Percentiles rank a stretch among this genome's conserved stretches.
These are phyloP conservation scores for Mortierella sp. DNA, from an alignment of 371 early-diverging fungal species.

Conservation along the genomic window DNA sequence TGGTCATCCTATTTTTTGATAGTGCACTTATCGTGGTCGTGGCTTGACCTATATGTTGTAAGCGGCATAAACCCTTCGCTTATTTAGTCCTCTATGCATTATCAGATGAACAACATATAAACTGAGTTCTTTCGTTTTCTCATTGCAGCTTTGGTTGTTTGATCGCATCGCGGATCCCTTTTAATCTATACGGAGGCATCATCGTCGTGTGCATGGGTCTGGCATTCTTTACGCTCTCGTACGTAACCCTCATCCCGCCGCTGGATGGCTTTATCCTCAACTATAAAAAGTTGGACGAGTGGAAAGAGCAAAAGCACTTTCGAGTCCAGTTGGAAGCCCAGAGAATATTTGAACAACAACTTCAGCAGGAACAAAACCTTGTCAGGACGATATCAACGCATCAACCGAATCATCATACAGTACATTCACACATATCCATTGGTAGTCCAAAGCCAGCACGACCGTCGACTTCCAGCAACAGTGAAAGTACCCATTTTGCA, in stretches of 20 bases:
- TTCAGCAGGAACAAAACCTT: conserved; percentile 48
- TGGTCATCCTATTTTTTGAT: background rate
- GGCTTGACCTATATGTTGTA: conserved; percentile 53
- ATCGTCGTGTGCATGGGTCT: conserved; percentile 52
- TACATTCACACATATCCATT: conserved; percentile 23
- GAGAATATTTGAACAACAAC: conserved; percentile 48
- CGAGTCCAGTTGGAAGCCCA: conserved; percentile 47
- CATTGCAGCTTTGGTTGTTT: conserved; percentile 46
- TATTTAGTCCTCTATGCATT: background rate
- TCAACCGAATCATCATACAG: conserved; percentile 25
- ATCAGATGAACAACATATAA: background rate
- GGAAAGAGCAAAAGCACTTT: conserved; percentile 53
- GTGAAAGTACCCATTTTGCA: conserved; percentile 15
- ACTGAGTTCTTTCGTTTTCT: background rate
- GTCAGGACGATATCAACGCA: conserved; percentile 26
- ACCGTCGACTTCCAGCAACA: conserved; percentile 9
- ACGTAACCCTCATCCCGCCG: conserved; percentile 44
- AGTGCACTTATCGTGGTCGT: conserved; percentile 53
- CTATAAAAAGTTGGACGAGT: conserved; percentile 38
- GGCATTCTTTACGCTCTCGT: conserved; percentile 47
- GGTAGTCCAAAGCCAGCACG: conserved; percentile 33
- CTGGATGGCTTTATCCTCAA: conserved; percentile 47
- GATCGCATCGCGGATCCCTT: conserved; percentile 37
- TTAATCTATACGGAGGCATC: conserved; percentile 53
- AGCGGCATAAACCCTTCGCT: background rate